Percentiles rank a stretch among this genome's conserved stretches.
These are phyloP conservation scores for Trametes punicea DNA, from an alignment of 768 basidiomycete species.

Conservation along the genomic window DNA sequence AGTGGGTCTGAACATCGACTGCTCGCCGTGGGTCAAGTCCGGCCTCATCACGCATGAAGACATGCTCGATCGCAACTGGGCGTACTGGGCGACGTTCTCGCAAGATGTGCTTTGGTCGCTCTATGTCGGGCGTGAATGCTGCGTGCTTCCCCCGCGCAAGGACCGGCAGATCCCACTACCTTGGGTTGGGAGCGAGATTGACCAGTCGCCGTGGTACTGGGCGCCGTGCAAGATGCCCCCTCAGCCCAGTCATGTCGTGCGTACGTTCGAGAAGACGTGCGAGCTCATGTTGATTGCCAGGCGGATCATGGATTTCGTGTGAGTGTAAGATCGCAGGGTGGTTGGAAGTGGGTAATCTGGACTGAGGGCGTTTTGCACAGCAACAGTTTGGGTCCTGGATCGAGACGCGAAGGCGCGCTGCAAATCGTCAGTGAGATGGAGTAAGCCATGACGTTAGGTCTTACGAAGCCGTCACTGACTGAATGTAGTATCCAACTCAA, in stretches of 20 bases:
- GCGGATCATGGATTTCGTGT: constrained; percentile 56
- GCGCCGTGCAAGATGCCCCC: constrained; percentile 39
- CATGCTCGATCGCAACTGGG: constrained; percentile 57
- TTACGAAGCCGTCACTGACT: background rate
- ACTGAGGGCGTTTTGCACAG: constrained; percentile 33
- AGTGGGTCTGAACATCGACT: constrained; percentile 59
- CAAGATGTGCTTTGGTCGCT: constrained; percentile 66
- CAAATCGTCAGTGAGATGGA: constrained; percentile 53
- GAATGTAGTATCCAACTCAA: constrained; percentile 25
- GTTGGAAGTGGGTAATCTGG: background rate
- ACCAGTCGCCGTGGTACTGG: constrained; percentile 45
- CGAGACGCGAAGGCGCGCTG: constrained; percentile 40
- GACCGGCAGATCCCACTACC: constrained; percentile 42
- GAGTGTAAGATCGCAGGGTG: constrained; percentile 29
- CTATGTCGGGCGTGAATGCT: constrained; percentile 62
- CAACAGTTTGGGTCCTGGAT: constrained; percentile 42
- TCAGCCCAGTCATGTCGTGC: constrained; percentile 31
- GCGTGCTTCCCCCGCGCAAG: constrained; percentile 39
- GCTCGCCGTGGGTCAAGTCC: constrained; percentile 52
- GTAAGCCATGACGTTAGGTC: constrained; percentile 30
- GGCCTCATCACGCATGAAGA: constrained; percentile 51
- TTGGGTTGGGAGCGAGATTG: constrained; percentile 47
- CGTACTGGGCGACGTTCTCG: constrained; percentile 55
- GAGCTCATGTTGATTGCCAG: constrained; percentile 47
- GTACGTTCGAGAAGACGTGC: constrained; percentile 47